phyloP scores from a whole-genome alignment of 371 early-diverging fungal species.

The Chytridium lagenaria region DNA sequence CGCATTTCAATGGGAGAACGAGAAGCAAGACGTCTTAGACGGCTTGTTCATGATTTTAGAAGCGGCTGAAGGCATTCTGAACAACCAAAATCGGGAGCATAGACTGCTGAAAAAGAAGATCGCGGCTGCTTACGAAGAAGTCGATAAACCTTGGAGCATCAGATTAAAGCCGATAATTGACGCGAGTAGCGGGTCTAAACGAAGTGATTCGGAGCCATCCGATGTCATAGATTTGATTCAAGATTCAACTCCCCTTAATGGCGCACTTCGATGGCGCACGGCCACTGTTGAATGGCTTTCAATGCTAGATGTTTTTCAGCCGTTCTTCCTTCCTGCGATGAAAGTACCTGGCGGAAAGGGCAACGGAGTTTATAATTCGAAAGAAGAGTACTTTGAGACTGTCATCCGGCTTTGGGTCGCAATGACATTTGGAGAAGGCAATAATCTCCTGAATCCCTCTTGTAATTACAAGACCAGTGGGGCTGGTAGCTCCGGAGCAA shows the following conservation, averaged over 20 bases:
- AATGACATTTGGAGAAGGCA: constrained; percentile 44
- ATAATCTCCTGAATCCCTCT: constrained; percentile 29
- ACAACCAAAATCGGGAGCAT: constrained; percentile 19
- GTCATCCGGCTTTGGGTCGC: constrained; percentile 34
- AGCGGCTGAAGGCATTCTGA: background rate
- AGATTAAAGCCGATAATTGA: constrained; percentile 9
- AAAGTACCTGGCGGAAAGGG: constrained; percentile 25
- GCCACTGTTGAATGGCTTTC: constrained; percentile 42
- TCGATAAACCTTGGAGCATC: constrained; percentile 43
- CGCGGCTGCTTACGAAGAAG: constrained; percentile 28
- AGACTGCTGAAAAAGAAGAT: constrained; percentile 30
- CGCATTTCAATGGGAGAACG: constrained; percentile 34
- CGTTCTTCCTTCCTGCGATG: constrained; percentile 34
- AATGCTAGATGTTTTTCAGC: constrained; percentile 31
- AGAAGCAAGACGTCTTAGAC: constrained; percentile 21
- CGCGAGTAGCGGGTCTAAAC: no score
- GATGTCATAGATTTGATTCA: background rate
- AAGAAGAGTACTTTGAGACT: constrained; percentile 41
- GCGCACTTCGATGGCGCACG: constrained; percentile 19
- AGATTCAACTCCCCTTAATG: background rate
- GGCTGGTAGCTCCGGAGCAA: background rate
- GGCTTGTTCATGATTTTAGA: constrained; percentile 23
- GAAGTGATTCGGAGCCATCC: background rate
- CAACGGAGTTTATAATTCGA: constrained; percentile 31
- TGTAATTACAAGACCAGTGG: constrained; percentile 22